Evolutionary conservation across 192 early-diverging fungal genomes (phyloP).

Genomic region (Backusella sp.): DNA sequence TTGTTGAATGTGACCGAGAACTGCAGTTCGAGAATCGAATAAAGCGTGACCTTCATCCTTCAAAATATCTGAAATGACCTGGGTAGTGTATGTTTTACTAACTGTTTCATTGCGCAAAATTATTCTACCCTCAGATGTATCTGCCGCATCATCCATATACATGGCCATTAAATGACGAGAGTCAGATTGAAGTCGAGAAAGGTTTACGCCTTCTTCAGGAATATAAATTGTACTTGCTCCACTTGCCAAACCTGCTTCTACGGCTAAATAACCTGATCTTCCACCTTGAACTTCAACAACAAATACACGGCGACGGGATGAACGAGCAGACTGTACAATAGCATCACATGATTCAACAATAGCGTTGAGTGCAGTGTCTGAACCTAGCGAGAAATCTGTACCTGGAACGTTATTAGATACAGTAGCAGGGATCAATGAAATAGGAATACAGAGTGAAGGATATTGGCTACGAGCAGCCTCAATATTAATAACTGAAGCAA

Average conservation of each 20-base stretch:
- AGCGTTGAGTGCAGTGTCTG: slow-evolving; percentile 91
- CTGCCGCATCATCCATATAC: slow-evolving; percentile 72
- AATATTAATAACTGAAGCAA: slow-evolving; percentile 71
- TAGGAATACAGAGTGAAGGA: slow-evolving; percentile 94
- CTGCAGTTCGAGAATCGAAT: slow-evolving; percentile 88
- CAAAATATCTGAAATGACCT: slow-evolving; percentile 83
- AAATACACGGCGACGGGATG: slow-evolving; percentile 89
- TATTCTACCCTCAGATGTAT: slow-evolving; percentile 79
- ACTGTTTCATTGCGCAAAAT: slow-evolving; percentile 79
- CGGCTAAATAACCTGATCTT: slow-evolving; percentile 89
- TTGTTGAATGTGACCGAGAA: slow-evolving; percentile 95
- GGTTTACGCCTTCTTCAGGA: slow-evolving; percentile 86
- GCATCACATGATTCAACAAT: slow-evolving; percentile 89
- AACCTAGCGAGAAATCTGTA: slow-evolving; percentile 90
- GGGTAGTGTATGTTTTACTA: slow-evolving; percentile 84
- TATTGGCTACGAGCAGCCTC: slow-evolving; percentile 71
- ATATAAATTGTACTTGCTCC: slow-evolving; percentile 92
- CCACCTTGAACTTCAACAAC: slow-evolving; percentile 97
- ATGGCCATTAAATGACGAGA: slow-evolving; percentile 72
- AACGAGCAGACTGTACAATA: slow-evolving; percentile 89
- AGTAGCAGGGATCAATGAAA: slow-evolving; percentile 89
- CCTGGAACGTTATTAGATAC: slow-evolving; percentile 98
- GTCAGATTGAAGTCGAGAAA: slow-evolving; percentile 82
- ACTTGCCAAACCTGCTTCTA: slow-evolving; percentile 74
- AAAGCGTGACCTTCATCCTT: slow-evolving; percentile 83